These are phyloP conservation scores for Petunia axillaris DNA, from an alignment of 257 asterid genomes.

Conservation along the genomic window DNA sequence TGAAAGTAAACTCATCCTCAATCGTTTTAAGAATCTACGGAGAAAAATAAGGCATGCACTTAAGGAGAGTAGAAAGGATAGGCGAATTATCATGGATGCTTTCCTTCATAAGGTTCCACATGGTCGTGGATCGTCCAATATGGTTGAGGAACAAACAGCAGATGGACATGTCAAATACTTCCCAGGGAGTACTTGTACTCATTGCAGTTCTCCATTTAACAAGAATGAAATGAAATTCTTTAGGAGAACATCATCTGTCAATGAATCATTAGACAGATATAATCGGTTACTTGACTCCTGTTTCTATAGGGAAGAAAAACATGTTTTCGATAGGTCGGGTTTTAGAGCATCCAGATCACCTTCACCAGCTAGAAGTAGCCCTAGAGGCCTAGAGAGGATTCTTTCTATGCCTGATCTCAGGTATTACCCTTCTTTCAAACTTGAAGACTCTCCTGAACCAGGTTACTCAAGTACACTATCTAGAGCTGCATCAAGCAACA, in stretches of 20 bases:
- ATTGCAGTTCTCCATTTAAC: slow-evolving; percentile 28
- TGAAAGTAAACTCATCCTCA: slow-evolving; percentile 45
- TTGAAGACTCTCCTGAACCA: slow-evolving; percentile 42
- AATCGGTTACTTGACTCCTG: slow-evolving; percentile 45
- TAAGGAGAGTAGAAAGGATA: slow-evolving; percentile 65
- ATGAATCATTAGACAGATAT: slow-evolving; percentile 54
- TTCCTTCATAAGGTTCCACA: slow-evolving; percentile 71
- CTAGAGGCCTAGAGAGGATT: slow-evolving; percentile 50
- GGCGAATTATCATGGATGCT: slow-evolving; percentile 74
- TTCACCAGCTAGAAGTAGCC: slow-evolving; percentile 32
- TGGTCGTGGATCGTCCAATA: slow-evolving; percentile 39
- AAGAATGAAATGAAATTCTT: slow-evolving; percentile 23
- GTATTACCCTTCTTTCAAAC: slow-evolving; percentile 45
- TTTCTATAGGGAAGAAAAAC: slow-evolving; percentile 41
- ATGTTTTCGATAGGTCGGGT: slow-evolving; percentile 35
- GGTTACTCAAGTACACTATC: slow-evolving; percentile 27
- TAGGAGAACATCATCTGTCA: slow-evolving; percentile 60
- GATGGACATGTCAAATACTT: slow-evolving; percentile 24
- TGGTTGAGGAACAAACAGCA: slow-evolving; percentile 26
- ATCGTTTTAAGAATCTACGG: slow-evolving; percentile 64
- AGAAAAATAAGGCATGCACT: slow-evolving; percentile 65
- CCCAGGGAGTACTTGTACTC: slow-evolving; percentile 22
- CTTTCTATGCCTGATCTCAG: slow-evolving; percentile 79
- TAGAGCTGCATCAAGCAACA: slow-evolving; percentile 6
- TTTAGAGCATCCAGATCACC: slow-evolving; percentile 29